Percentiles rank a stretch among this genome's conserved stretches.
phyloP scores from a whole-genome alignment of 2,329 filamentous ascomycete genomes.

The Xylariales sp. region DNA sequence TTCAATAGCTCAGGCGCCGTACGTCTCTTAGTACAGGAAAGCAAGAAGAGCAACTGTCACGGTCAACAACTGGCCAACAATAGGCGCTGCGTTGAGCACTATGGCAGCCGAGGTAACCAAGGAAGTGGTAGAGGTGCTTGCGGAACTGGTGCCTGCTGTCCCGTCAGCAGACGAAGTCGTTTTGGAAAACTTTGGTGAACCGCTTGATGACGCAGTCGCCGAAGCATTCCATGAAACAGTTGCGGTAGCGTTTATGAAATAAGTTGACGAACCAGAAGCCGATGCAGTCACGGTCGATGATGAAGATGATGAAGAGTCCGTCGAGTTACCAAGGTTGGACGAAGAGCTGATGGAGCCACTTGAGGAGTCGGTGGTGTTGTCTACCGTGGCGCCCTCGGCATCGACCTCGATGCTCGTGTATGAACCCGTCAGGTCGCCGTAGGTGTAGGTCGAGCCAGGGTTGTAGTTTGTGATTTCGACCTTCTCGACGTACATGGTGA shows the following conservation, averaged over 20 bases:
- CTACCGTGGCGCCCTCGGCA: neutral
- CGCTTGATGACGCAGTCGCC: too few relatives aligned
- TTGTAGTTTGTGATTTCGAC: slow-evolving; percentile 53
- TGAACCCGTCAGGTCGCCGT: slow-evolving; percentile 6
- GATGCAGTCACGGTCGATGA: neutral
- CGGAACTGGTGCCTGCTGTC: neutral
- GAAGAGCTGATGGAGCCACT: neutral
- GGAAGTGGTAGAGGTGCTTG: neutral
- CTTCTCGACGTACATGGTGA: slow-evolving; percentile 59
- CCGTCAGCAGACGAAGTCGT: too few relatives aligned
- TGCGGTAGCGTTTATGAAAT: neutral
- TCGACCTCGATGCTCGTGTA: slow-evolving; percentile 6
- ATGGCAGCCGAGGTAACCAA: slow-evolving; percentile 1
- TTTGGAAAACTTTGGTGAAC: too few relatives aligned
- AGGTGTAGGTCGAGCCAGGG: slow-evolving; percentile 9
- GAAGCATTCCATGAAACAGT: too few relatives aligned
- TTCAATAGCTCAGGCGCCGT: too few relatives aligned
- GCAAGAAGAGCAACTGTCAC: neutral
- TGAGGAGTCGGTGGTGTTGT: neutral
- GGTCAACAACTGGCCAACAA: neutral
- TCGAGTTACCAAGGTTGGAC: neutral
- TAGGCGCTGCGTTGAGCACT: neutral
- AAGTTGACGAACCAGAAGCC: neutral
- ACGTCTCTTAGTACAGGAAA: neutral
- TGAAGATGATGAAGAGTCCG: neutral